phyloP scores from a whole-genome alignment of 2,329 filamentous ascomycete genomes.

The Neonectria ditissima region DNA sequence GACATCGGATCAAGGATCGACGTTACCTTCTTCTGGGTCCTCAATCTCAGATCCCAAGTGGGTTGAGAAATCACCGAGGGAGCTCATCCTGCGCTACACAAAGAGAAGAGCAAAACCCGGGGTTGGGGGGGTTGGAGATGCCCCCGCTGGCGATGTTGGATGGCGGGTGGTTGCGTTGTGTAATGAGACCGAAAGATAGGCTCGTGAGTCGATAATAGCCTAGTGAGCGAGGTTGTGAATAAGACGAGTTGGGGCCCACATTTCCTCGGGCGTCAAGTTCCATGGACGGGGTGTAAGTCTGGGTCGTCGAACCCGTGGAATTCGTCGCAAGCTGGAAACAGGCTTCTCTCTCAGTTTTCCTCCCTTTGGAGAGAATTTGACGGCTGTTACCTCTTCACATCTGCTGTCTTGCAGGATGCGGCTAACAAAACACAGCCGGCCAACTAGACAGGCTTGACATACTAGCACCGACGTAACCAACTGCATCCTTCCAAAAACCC shows the following conservation, averaged over 20 bases:
- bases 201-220: slow-evolving; percentile 1
- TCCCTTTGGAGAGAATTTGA: no score
- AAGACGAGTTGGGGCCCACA: not conserved
- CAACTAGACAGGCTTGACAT: not conserved
- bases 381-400: no score
- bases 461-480: not conserved
- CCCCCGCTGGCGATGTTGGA: not conserved
- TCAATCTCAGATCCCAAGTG: slow-evolving; percentile 58
- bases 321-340: not conserved
- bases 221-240: not conserved
- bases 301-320: no score
- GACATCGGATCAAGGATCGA: not conserved
- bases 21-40: slow-evolving; percentile 62
- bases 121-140: not conserved
- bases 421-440: no score
- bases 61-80: slow-evolving; percentile 41
- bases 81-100: slow-evolving; percentile 24
- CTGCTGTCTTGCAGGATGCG: no score
- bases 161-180: not conserved
- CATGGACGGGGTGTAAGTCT: no score
- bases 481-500: not conserved
- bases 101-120: not conserved
- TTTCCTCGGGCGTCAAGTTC: not conserved
- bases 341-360: not conserved
- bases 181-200: not conserved